Evolutionary conservation across 2,329 filamentous ascomycete genomes (phyloP).

Genomic region (Dothistroma pini): DNA sequence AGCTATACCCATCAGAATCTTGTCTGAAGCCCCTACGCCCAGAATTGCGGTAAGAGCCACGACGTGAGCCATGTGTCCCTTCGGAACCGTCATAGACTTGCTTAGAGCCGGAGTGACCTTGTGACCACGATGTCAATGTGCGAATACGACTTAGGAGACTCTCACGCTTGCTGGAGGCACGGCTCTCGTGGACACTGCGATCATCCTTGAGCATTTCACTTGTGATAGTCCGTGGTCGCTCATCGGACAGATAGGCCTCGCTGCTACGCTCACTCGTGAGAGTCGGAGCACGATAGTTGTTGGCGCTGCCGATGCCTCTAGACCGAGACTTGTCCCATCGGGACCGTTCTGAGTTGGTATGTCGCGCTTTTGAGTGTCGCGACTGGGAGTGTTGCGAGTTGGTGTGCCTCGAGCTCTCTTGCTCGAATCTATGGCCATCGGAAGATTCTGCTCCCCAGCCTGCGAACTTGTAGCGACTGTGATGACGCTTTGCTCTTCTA

Average conservation of each 20-base stretch:
- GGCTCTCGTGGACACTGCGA: background rate
- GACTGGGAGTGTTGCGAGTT: background rate
- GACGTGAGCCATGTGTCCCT: background rate
- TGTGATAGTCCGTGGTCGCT: background rate
- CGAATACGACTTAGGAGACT: background rate
- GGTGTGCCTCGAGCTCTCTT: background rate
- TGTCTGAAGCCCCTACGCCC: background rate
- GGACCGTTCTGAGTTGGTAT: background rate
- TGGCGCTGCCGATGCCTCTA: background rate
- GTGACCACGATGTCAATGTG: slow-evolving; percentile 3
- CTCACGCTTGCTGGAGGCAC: background rate
- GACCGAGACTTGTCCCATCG: background rate
- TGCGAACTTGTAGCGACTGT: slow-evolving; percentile 16
- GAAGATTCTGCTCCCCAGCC: slow-evolving; percentile 13
- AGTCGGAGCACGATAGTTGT: slow-evolving; percentile 6
- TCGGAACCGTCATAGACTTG: slow-evolving; percentile 2
- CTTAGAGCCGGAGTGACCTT: background rate
- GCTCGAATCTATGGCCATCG: slow-evolving; percentile 5
- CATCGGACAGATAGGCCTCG: slow-evolving; percentile 4
- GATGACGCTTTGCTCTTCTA: slow-evolving; percentile 8
- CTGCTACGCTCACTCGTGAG: slow-evolving; percentile 10
- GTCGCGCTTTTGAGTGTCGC: no score
- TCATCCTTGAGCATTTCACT: background rate
- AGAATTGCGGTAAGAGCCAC: background rate
- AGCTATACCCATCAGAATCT: background rate